Evolutionary conservation across 1,284 basidiomycete species (phyloP), one percentile per base, ranked within the genome.

Genomic region (Ustilago bromivora): DNA sequence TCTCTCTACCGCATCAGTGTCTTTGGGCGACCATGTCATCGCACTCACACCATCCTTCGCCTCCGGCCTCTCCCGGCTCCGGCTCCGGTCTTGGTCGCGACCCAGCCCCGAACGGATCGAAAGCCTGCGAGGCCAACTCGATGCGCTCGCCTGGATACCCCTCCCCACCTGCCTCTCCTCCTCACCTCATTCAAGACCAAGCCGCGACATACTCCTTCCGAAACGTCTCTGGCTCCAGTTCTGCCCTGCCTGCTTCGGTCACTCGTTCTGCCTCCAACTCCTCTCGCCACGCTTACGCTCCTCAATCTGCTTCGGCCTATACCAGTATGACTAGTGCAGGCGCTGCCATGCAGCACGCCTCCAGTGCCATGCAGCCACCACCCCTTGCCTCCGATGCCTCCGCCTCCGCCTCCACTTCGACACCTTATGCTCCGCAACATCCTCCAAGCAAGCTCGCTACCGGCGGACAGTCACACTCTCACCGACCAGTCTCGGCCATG

Each of bases 401-500:
- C 23, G 0, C 23, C 6, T 53, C 61, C 36, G 46, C 62, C 13
- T 31, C 60, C 12, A 41, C 65, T 13, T 57, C 60, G 0, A 49
- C 41, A 15, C 52, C 46, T 28, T 49, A 52, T 13, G 23, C 70
- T 17, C 70, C 72, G 17, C 80, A 80, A 17, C 80, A 80, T 56
- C 80, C 80, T 1, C 76, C 80, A 19, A 76, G 80, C 69, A 78
- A 75, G 63, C 61, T 76, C 1, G 71, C 81, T 31, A 82, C 81
- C 13, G 81, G 81, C 17, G 81, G 81, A 5, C 80, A 82, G 71
- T 72, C 77, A 6, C 81, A 82, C 49, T 62, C 72, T 12, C 81
- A 82, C 52, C 69, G 81, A 17, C 81, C 81, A 13, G 80, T 82
- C 51, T 82, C 80, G n/a, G 81, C 81, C 47, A 82, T 81, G 81